Evolutionary conservation across 2,329 filamentous ascomycete genomes (phyloP).

Genomic region (Cadophora sp.): DNA sequence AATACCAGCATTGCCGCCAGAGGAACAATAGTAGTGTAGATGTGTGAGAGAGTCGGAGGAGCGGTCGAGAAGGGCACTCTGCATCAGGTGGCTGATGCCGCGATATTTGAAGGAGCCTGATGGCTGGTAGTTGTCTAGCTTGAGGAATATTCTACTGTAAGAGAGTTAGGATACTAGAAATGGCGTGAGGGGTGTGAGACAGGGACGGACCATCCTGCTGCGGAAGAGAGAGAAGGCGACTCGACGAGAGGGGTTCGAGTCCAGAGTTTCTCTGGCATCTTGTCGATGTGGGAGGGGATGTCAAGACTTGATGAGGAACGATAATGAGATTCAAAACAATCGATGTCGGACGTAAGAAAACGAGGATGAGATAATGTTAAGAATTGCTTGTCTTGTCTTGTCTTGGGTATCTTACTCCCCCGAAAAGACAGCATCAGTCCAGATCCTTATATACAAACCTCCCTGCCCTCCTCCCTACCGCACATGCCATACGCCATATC

Average conservation of each 20-base stretch:
- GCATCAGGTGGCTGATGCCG: constrained; percentile 75
- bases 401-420: neutral
- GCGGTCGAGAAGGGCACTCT: constrained; percentile 48
- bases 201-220: constrained; percentile 39
- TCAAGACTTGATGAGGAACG: neutral
- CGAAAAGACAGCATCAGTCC: neutral
- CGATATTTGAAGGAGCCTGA: constrained; percentile 86
- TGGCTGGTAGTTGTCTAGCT: constrained; percentile 84
- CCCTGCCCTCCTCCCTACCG: neutral
- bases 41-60: constrained; percentile 3
- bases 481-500: neutral
- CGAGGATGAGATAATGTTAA: neutral
- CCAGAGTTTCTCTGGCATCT: constrained; percentile 35
- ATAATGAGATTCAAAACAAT: neutral
- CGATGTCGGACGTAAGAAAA: neutral
- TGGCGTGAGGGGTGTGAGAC: neutral
- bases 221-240: constrained; percentile 36
- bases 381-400: neutral
- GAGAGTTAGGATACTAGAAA: constrained; percentile 10
- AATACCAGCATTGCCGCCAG: constrained; percentile 84
- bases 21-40: constrained; percentile 66
- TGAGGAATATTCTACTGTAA: constrained; percentile 71
- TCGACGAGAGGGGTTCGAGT: constrained; percentile 37
- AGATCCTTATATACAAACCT: neutral
- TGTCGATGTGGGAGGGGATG: neutral